Evolutionary conservation across 2,329 filamentous ascomycete species (phyloP).

Genomic region (Ceratocystis cubensis): DNA sequence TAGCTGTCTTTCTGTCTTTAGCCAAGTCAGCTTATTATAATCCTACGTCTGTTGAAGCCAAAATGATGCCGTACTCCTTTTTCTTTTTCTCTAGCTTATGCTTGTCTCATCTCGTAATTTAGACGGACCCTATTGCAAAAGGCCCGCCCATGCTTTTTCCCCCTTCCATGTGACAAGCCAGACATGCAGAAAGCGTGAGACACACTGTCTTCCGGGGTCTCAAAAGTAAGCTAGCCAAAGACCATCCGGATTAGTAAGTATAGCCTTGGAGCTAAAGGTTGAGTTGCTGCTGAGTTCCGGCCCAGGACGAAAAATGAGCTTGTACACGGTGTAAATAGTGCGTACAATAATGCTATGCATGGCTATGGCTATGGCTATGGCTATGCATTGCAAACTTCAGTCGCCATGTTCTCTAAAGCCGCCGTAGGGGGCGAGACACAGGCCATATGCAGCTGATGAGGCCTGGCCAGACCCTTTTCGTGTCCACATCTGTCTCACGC

Average conservation of each 20-base stretch:
- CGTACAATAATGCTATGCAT: not conserved
- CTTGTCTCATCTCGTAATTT: not conserved
- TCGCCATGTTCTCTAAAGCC: not conserved
- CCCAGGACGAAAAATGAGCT: not conserved
- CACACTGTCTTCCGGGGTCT: not conserved
- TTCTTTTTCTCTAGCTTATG: not conserved
- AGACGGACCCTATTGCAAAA: not conserved
- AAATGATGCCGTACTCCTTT: not conserved
- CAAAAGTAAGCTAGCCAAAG: not conserved
- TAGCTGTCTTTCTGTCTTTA: no score
- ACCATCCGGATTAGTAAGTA: no score
- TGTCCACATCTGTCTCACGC: not conserved
- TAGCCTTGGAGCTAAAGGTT: no score
- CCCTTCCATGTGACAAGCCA: not conserved
- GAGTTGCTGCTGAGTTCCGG: not conserved
- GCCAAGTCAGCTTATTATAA: no score
- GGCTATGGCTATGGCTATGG: not conserved
- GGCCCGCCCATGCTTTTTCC: not conserved
- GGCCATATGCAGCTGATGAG: not conserved
- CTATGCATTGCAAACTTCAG: not conserved
- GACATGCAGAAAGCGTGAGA: not conserved
- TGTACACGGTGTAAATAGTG: not conserved
- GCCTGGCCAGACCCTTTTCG: not conserved
- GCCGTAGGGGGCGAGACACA: not conserved
- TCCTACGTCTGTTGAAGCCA: not conserved